Evolutionary conservation across 441 rosid species (phyloP).

Genomic region (Gossypium lobatum): DNA sequence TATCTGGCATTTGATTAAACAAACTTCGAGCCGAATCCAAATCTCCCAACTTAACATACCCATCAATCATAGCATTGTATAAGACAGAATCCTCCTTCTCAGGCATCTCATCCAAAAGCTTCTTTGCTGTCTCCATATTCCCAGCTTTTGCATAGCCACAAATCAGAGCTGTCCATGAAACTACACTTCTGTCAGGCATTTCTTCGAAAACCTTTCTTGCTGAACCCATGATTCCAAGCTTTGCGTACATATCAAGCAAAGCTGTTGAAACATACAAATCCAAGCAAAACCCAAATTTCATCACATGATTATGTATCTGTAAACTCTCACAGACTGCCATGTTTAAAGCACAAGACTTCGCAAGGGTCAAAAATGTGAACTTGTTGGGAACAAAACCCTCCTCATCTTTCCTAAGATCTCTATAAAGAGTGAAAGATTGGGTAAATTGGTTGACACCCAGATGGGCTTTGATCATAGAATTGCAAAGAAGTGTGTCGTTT

Average conservation of each 20-base stretch:
- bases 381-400: constrained; percentile 49
- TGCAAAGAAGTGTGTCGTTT: constrained; percentile 57
- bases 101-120: constrained; percentile 47
- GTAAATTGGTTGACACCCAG: constrained; percentile 29
- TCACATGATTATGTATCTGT: constrained; percentile 38
- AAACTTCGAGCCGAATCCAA: constrained; percentile 37
- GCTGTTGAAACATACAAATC: constrained; percentile 49
- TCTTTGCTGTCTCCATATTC: constrained; percentile 35
- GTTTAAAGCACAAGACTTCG: constrained; percentile 40
- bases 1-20: constrained; percentile 33
- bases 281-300: constrained; percentile 34
- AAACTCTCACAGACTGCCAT: constrained; percentile 41
- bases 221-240: constrained; percentile 32
- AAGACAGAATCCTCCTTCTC: constrained; percentile 34
- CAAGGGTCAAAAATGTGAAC: constrained; percentile 52
- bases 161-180: constrained; percentile 70
- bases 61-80: constrained; percentile 45
- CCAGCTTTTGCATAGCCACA: constrained; percentile 51
- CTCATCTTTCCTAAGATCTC: constrained; percentile 33
- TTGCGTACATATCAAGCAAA: constrained; percentile 45
- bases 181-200: constrained; percentile 40
- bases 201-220: constrained; percentile 42
- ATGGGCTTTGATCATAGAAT: constrained; percentile 60
- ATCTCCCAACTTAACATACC: constrained; percentile 46
- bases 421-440: constrained; percentile 41